Evolutionary conservation across 495 filamentous ascomycete genomes (phyloP).

Genomic region (Neurospora intermedia): DNA sequence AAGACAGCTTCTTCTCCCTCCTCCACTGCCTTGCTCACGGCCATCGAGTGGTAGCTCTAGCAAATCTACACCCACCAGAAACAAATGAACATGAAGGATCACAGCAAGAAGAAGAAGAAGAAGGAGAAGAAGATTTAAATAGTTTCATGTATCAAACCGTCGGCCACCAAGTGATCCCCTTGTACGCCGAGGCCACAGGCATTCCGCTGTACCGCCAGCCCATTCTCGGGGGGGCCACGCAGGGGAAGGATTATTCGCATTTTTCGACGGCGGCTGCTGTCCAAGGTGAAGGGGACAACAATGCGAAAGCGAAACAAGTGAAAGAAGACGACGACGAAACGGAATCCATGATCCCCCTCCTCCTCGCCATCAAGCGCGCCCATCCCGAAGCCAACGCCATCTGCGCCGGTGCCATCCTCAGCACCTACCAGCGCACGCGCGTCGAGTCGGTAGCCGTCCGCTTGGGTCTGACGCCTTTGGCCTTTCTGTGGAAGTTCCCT

Average conservation of each 20-base stretch:
- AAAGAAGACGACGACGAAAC: slow-evolving; percentile 68
- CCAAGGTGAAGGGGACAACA: background rate
- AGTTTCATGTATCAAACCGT: slow-evolving; percentile 99
- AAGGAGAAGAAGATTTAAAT: slow-evolving; percentile 64
- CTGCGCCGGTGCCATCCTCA: slow-evolving; percentile 83
- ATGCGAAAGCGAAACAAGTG: background rate
- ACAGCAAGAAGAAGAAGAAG: slow-evolving; percentile 32
- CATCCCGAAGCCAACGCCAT: slow-evolving; percentile 77
- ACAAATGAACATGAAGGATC: slow-evolving; percentile 8
- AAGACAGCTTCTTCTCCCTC: slow-evolving; percentile 90
- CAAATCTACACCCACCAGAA: slow-evolving; percentile 65
- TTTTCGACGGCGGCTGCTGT: slow-evolving; percentile 1
- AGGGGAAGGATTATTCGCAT: slow-evolving; percentile 50
- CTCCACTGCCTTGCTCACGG: slow-evolving; percentile 82
- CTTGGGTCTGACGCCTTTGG: slow-evolving; percentile 66
- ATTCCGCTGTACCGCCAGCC: slow-evolving; percentile 69
- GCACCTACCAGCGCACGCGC: slow-evolving; percentile 88
- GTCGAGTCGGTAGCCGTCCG: slow-evolving; percentile 79
- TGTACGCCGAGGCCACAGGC: slow-evolving; percentile 66
- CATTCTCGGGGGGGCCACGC: slow-evolving; percentile 58
- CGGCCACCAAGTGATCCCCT: slow-evolving; percentile 75
- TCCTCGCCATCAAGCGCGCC: slow-evolving; percentile 45
- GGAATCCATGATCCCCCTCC: slow-evolving; percentile 68
- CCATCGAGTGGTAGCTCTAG: slow-evolving; percentile 76
- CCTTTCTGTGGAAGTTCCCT: slow-evolving; percentile 86